Conservation (phyloP, 257 asterid species). For the Scutellaria galericulata region DNA sequence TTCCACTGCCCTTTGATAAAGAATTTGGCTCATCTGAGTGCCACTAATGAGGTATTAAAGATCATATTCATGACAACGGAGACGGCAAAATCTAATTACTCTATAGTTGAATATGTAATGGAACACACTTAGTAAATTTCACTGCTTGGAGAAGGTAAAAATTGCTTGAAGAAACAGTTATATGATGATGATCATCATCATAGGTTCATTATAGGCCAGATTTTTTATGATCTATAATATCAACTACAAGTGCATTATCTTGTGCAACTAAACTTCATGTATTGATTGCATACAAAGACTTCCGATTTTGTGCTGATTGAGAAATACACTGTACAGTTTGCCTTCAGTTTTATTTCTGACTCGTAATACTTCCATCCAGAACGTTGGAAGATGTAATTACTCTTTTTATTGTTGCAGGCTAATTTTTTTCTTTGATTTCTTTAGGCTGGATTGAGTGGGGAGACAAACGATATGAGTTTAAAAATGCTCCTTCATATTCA, state of each 20-base stretch:
- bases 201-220: neutral
- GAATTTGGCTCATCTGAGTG: constrained; percentile 19
- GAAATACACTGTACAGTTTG: neutral
- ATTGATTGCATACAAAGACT: neutral
- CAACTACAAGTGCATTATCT: neutral
- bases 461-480: constrained; percentile 79
- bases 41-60: neutral
- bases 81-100: neutral
- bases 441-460: constrained; percentile 99
- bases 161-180: neutral
- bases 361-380: constrained; percentile 17
- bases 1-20: neutral
- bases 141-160: neutral
- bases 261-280: constrained; percentile 13
- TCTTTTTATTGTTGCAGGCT: constrained; percentile 8
- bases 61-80: neutral
- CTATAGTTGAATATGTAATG: neutral
- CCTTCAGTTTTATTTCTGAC: neutral
- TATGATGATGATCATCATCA: constrained; percentile 5
- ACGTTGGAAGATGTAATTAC: constrained; percentile 11
- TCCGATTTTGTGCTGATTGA: neutral
- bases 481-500: constrained; percentile 93
- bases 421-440: constrained; percentile 29
- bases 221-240: neutral
- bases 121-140: neutral